These are phyloP conservation scores for Camellia oleifera DNA, from an alignment of 179 eudicot species.

Conservation along the genomic window DNA sequence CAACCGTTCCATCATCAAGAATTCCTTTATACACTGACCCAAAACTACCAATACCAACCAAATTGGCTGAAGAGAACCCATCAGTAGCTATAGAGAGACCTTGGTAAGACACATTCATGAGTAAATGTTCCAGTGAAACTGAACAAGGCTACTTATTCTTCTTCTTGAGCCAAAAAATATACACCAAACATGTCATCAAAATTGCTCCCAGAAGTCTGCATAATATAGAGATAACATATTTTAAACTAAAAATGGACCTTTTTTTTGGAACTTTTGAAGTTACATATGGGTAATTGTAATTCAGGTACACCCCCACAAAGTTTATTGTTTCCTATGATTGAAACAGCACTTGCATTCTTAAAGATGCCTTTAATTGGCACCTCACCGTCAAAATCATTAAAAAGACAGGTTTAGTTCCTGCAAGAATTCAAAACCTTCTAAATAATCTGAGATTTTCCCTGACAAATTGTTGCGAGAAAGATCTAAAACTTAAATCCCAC, in stretches of 20 bases:
- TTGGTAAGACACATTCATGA: conserved; percentile 1
- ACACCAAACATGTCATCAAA: not conserved
- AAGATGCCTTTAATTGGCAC: conserved; percentile 18
- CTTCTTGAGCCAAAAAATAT: not conserved
- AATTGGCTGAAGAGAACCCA: conserved; percentile 12
- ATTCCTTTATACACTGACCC: conserved; percentile 10
- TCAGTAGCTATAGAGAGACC: conserved; percentile 14
- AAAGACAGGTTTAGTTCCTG: conserved; percentile 14
- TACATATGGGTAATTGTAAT: conserved; percentile 7
- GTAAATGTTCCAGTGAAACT: not conserved
- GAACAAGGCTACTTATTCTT: not conserved
- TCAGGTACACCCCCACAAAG: conserved; percentile 18
- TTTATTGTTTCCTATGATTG: conserved; percentile 8
- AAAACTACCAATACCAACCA: conserved; percentile 12
- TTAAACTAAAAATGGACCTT: not conserved
- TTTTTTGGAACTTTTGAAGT: not conserved
- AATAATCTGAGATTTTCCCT: conserved; percentile 13
- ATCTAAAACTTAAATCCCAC: conserved; percentile 8
- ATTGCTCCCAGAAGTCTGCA: conserved; percentile 14
- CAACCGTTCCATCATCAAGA: not conserved
- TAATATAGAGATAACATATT: not conserved
- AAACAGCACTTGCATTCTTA: conserved; percentile 14
- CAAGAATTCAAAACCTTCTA: not conserved
- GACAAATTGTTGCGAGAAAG: conserved; percentile 15
- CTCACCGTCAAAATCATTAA: conserved; percentile 11